phyloP scores from a whole-genome alignment of 805 yeast genomes.

The Allodekkera sacchari region DNA sequence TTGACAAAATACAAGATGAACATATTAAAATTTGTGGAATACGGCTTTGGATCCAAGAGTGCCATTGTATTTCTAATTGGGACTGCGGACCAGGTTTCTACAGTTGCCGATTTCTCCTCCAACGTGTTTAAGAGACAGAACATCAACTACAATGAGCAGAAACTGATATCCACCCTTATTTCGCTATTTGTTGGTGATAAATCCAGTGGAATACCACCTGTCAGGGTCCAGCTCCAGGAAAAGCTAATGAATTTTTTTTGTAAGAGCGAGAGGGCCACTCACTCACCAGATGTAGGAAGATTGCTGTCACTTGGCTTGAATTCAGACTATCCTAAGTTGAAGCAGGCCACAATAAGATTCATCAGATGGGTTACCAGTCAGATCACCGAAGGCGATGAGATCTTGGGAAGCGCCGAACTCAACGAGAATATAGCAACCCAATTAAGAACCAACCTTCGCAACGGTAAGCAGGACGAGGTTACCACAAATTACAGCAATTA shows the following conservation, averaged over 20 bases:
- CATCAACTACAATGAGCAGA: slow-evolving; percentile 43
- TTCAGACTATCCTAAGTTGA: slow-evolving; percentile 43
- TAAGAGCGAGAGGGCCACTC: slow-evolving; percentile 46
- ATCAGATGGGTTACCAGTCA: slow-evolving; percentile 48
- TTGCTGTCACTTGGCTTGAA: slow-evolving; percentile 54
- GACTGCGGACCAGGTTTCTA: slow-evolving; percentile 48
- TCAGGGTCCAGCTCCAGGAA: slow-evolving; percentile 43
- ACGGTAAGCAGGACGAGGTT: slow-evolving; percentile 27
- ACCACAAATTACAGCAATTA: slow-evolving; percentile 15
- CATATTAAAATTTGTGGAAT: slow-evolving; percentile 34
- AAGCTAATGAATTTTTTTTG: slow-evolving; percentile 41
- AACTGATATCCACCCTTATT: slow-evolving; percentile 36
- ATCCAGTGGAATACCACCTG: slow-evolving; percentile 39
- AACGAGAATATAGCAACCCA: slow-evolving; percentile 40
- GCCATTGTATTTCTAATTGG: slow-evolving; percentile 47
- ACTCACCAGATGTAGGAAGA: slow-evolving; percentile 31
- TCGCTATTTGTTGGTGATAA: slow-evolving; percentile 44
- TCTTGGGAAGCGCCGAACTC: slow-evolving; percentile 19
- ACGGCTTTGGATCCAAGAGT: slow-evolving; percentile 30
- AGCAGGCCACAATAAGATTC: slow-evolving; percentile 52
- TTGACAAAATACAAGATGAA: slow-evolving; percentile 33
- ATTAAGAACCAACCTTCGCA: slow-evolving; percentile 38
- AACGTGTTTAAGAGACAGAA: slow-evolving; percentile 40
- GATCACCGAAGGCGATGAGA: slow-evolving; percentile 9
- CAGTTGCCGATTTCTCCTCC: slow-evolving; percentile 47